phyloP scores from a whole-genome alignment of 495 filamentous ascomycete genomes.

The Penicillium coffeae region DNA sequence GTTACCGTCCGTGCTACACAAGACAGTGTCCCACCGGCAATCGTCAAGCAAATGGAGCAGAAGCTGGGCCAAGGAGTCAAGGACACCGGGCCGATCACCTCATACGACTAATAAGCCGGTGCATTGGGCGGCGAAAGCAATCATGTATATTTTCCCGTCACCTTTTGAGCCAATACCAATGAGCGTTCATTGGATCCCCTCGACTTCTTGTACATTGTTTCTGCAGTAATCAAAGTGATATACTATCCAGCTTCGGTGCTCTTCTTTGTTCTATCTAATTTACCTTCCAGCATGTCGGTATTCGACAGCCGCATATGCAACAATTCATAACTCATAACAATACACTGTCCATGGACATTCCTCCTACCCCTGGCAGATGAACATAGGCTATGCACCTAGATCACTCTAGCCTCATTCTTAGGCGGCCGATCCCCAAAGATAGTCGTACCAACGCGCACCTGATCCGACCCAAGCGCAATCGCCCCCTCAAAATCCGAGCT shows the following conservation, averaged over 20 bases:
- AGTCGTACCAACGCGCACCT: constrained; percentile 93
- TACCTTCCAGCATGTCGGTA: neutral
- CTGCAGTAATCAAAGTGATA: constrained; percentile 5
- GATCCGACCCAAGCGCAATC: constrained; percentile 74
- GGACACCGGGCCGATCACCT: neutral
- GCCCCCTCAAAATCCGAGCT: constrained; percentile 93
- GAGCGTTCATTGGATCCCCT: constrained; percentile 11
- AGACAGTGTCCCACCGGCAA: constrained; percentile 72
- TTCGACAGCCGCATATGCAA: constrained; percentile 6
- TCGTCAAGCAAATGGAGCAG: constrained; percentile 85
- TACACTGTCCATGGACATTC: neutral
- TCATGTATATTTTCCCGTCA: constrained; percentile 23
- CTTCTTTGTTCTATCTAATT: neutral
- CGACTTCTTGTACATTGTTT: constrained; percentile 18
- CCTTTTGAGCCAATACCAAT: constrained; percentile 20
- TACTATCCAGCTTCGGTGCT: constrained; percentile 4
- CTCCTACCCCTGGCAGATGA: neutral
- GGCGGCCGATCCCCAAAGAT: constrained; percentile 82
- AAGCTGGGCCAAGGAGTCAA: constrained; percentile 56
- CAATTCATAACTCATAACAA: constrained; percentile 15
- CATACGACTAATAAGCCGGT: constrained; percentile 10
- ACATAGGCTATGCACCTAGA: constrained; percentile 11
- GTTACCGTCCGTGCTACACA: constrained; percentile 93
- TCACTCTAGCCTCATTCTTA: constrained; percentile 60
- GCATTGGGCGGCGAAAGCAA: constrained; percentile 9